Evolutionary conservation across 768 basidiomycete species (phyloP), one percentile per base, ranked within the genome.

Genomic region (Grammothele lineata): DNA sequence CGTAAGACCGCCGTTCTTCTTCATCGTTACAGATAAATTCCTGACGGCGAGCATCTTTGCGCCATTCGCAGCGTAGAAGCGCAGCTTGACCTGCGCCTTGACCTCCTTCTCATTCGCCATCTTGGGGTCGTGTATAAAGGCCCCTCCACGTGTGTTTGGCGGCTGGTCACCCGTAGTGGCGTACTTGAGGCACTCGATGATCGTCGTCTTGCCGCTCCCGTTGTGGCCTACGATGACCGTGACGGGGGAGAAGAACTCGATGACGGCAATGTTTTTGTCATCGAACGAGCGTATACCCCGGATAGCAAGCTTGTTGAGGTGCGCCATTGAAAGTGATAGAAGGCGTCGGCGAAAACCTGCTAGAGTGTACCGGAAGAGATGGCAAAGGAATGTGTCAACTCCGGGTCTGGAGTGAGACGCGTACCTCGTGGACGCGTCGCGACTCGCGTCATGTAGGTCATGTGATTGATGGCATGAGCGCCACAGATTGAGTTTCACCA

Each of bases 51-150:
- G 72, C 93, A 98, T 98, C 15, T 86, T 76, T 21, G 78, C 78
- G n/a, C 87, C 81, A 58, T 93, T 93, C 12, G 90, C 88, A 45
- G 94, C 89, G 61, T 78, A 74, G 67, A 99, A 99, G 18, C 95
- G 80, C 30, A 99, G 72, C 64, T 92, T 93, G 56, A 99, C 96
- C 69, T 97, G 94, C 2, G 96, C 96, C 69, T 95, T 97, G 58
- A 99, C 95, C 63, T 98, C 95, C 62, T 94, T 95, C 74, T 97
- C 93, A 61, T 95, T 94, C 6, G 96, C 96, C 83, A 99, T 95
- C 75, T 96, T 96, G 1, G 96, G 96, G 67, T 99, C 96, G 65
- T 99, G 96, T 3, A 99, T 70, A 67, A 98, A 99, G 0, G 96
- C 96, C n/a, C 95, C 96, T 25, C 95, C 95, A 51, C 93, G 92